Evolutionary conservation across 495 filamentous ascomycete species (phyloP), one percentile per base, ranked within the genome.

Genomic region (Lepraria neglecta): DNA sequence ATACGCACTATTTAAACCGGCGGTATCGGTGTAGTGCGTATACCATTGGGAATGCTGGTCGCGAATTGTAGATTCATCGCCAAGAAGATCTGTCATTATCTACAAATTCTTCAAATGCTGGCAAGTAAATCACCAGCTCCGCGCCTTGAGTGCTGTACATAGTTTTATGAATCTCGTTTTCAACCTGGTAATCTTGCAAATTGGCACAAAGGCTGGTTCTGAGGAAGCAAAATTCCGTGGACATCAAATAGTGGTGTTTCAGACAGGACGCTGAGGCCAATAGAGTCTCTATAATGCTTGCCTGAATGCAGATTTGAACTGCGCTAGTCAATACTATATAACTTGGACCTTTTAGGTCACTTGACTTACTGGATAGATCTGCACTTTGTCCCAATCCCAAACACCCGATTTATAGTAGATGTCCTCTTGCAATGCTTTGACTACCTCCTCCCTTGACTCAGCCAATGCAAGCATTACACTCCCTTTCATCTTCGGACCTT

Each of bases 321-420:
- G 10, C 12, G 4, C 6, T 21, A 15, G 10, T 31, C 27, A 45
- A 19, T 46, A 11, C 11, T 12, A n/a, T 31, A 11, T 46, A 1
- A 46, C 11, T n/a, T 17, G 12, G 53, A 61, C 11, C 11, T 11
- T 14, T 43, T 9, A 11, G 42, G 19, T 28, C 15, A 19, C 15
- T 14, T 1, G 55, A 72, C 73, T 64, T 69, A 79, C 77, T 63
- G 77, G 77, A 68, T 76, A 71, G 58, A 80, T 73, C 67, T 78
- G 72, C 44, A 88, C 86, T 69, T 89, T 91, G 19, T 86, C 82
- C 63, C 85, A 75, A 79, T 96, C 89, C 92, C 92, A 96, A 15
- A 97, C 88, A 0, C 82, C 86, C n/a, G 64, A 71, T 56, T 68
- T 74, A 19, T 76, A 74, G 68, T 96, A 96, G 7, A 90, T 77